Conservation (phyloP, 2,329 filamentous ascomycete species). For the Teratosphaeria epicoccoides region DNA sequence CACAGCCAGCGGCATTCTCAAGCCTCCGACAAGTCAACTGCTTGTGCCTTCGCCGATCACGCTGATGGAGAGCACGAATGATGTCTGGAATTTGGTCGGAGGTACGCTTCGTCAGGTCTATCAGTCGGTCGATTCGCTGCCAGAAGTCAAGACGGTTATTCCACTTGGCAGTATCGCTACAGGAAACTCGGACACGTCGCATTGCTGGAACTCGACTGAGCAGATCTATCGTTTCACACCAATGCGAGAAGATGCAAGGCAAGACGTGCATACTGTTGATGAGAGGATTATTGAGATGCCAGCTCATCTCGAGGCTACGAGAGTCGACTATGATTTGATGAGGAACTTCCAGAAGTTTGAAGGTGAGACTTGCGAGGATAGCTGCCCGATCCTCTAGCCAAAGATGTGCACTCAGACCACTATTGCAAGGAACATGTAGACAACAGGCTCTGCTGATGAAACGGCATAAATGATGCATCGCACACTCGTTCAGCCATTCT, state of each 20-base stretch:
- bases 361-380: slow-evolving; percentile 2
- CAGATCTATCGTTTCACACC: slow-evolving; percentile 45
- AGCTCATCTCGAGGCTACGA: slow-evolving; percentile 34
- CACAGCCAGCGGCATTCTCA: slow-evolving; percentile 28
- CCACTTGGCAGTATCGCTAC: slow-evolving; percentile 38
- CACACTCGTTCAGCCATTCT: too few species aligned
- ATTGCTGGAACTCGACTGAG: slow-evolving; percentile 43
- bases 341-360: slow-evolving; percentile 6
- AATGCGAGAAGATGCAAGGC: slow-evolving; percentile 32
- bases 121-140: slow-evolving; percentile 16
- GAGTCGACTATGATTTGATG: slow-evolving; percentile 29
- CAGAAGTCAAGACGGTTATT: slow-evolving; percentile 31
- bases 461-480: too few species aligned
- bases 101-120: slow-evolving; percentile 28
- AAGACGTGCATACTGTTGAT: slow-evolving; percentile 43
- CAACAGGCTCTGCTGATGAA: too few species aligned
- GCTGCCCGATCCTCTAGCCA: background rate
- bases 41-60: slow-evolving; percentile 49
- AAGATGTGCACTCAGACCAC: background rate
- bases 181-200: slow-evolving; percentile 44
- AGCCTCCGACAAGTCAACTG: slow-evolving; percentile 31
- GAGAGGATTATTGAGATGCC: slow-evolving; percentile 34
- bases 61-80: slow-evolving; percentile 34
- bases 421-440: too few species aligned
- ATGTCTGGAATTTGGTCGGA: slow-evolving; percentile 28